A percentile compares a stretch with the other conserved stretches of the same genome.
Conservation (phyloP, 768 basidiomycete genomes). For the Lanmaoa pseudosensibilis region DNA sequence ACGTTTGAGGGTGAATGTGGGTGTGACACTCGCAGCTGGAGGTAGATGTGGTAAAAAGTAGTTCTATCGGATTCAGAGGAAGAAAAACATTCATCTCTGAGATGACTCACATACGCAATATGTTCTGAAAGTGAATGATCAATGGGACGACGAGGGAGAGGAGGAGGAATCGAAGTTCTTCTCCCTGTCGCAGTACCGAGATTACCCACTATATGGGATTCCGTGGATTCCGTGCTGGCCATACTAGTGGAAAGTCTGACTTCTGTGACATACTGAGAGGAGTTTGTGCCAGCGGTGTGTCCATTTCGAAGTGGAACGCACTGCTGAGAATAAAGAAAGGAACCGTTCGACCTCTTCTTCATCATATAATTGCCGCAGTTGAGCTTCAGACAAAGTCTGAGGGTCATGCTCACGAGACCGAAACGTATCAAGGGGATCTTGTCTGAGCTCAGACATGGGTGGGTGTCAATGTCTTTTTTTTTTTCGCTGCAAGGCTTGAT, state of each 20-base stretch:
- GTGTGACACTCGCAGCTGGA: conserved; percentile 36
- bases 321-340: conserved; percentile 58
- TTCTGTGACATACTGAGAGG: conserved; percentile 57
- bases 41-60: conserved; percentile 52
- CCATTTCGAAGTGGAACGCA: conserved; percentile 32
- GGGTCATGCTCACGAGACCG: not conserved
- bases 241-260: conserved; percentile 39
- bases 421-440: not conserved
- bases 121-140: conserved; percentile 28
- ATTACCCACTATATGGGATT: not conserved
- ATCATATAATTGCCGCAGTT: conserved; percentile 60
- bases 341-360: conserved; percentile 65
- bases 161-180: not conserved
- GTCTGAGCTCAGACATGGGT: conserved; percentile 15
- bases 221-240: conserved; percentile 27
- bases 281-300: not conserved
- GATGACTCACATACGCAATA: conserved; percentile 26
- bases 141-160: conserved; percentile 5
- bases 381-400: conserved; percentile 45
- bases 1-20: conserved; percentile 54
- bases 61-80: conserved; percentile 26
- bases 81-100: conserved; percentile 8
- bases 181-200: not conserved
- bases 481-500: not conserved
- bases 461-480: too few species aligned